Conservation (phyloP, 495 filamentous ascomycete species). For the Podospora didyma region DNA sequence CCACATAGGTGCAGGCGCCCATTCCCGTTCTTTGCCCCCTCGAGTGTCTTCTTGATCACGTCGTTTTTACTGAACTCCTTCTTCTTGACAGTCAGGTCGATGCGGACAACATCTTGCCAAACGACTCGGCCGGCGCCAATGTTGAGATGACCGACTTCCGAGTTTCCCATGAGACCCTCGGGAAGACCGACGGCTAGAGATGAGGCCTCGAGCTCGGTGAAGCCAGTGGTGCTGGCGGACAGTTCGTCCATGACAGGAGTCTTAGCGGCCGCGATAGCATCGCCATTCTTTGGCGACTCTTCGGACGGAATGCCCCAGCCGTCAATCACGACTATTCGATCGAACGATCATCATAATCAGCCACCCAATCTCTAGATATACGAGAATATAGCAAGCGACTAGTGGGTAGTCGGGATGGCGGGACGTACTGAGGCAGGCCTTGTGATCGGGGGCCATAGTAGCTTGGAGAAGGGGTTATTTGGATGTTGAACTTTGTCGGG, state of each 20-base stretch:
- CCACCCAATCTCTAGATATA: conserved; percentile 51
- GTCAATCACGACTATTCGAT: conserved; percentile 81
- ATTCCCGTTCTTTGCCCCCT: conserved; percentile 78
- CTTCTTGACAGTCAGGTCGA: conserved; percentile 93
- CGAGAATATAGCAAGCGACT: conserved; percentile 39
- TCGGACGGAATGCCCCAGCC: conserved; percentile 90
- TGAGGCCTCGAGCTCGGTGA: conserved; percentile 83
- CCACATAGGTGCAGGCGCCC: conserved; percentile 90
- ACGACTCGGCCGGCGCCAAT: conserved; percentile 97
- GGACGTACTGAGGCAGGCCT: conserved; percentile 83
- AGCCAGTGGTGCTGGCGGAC: conserved; percentile 36
- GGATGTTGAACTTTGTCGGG: neutral
- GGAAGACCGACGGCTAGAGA: conserved; percentile 93
- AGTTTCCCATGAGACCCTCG: conserved; percentile 97
- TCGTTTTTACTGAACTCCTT: conserved; percentile 73
- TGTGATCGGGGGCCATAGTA: conserved; percentile 75
- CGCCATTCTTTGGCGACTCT: conserved; percentile 74
- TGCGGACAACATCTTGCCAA: conserved; percentile 98
- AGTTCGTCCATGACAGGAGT: conserved; percentile 64
- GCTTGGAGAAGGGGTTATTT: conserved; percentile 1
- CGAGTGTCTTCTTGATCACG: conserved; percentile 72
- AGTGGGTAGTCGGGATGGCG: conserved; percentile 41
- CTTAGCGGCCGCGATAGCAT: conserved; percentile 89
- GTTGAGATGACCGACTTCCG: conserved; percentile 96
- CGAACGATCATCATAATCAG: conserved; percentile 48